Conservation (phyloP, 768 basidiomycete genomes). For the Russula sp. region DNA sequence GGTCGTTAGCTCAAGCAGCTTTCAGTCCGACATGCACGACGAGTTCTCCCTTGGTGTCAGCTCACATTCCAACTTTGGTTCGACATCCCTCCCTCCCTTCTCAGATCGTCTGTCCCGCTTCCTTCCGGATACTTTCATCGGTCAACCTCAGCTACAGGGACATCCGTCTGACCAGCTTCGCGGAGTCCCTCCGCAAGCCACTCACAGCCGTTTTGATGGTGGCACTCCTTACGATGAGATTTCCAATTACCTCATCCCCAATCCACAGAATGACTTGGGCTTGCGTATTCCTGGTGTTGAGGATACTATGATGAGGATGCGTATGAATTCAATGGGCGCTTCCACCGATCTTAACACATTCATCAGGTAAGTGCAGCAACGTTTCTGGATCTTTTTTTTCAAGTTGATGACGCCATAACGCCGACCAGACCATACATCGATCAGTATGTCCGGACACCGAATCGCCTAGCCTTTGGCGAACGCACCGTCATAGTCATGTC, state of each 20-base stretch:
- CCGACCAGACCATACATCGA: constrained; percentile 67
- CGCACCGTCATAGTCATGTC: constrained; percentile 95
- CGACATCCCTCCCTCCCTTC: constrained; percentile 37
- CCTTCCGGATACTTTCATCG: constrained; percentile 46
- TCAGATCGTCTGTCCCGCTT: constrained; percentile 52
- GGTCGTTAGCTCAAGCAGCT: constrained; percentile 37
- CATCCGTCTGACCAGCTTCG: constrained; percentile 53
- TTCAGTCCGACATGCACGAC: constrained; percentile 55
- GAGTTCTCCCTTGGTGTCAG: constrained; percentile 49
- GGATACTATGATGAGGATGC: constrained; percentile 56
- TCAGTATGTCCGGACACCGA: constrained; percentile 76
- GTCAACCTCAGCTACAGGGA: constrained; percentile 46
- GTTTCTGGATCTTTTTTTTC: neutral
- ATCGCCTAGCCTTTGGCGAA: constrained; percentile 86
- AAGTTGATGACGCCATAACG: constrained; percentile 8
- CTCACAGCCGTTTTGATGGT: constrained; percentile 52
- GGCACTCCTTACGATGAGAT: constrained; percentile 53
- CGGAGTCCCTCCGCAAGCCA: constrained; percentile 64
- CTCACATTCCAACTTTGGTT: constrained; percentile 38
- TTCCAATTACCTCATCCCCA: constrained; percentile 45
- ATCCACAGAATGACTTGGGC: constrained; percentile 48
- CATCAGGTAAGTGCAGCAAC: constrained; percentile 48
- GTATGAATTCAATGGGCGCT: constrained; percentile 44
- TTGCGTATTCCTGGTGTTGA: constrained; percentile 57
- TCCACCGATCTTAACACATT: constrained; percentile 74